Conservation (phyloP, 176 grass and related monocot species). For the Aegilops umbellulata region DNA sequence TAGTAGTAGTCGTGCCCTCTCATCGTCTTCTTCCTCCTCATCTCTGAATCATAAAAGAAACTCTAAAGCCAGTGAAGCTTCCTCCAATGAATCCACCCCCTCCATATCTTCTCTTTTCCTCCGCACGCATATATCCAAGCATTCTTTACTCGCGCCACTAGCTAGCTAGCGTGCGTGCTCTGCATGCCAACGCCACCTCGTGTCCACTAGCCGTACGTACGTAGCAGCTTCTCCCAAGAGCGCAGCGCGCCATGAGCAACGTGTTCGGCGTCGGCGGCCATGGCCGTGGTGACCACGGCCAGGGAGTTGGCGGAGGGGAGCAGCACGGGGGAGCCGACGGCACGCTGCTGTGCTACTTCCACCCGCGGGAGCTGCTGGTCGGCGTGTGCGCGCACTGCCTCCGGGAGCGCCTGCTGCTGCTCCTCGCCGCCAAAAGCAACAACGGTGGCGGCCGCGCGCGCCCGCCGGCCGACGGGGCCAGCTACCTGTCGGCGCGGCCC, state of each 20-base stretch:
- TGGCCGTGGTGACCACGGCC: too few species aligned
- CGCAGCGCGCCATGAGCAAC: conserved; percentile 22
- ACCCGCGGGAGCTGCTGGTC: conserved; percentile 56
- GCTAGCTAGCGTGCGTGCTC: not conserved
- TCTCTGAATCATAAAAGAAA: not conserved
- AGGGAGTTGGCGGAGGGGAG: not conserved
- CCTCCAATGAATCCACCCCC: not conserved
- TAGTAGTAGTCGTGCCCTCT: not conserved
- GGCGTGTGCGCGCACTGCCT: conserved; percentile 84
- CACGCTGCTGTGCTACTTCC: conserved; percentile 49
- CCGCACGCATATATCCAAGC: not conserved
- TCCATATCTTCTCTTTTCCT: too few species aligned
- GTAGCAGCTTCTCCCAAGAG: not conserved
- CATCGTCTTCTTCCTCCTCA: not conserved
- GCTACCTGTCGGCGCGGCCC: not conserved
- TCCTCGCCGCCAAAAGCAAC: conserved; percentile 48
- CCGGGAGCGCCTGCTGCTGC: conserved; percentile 66
- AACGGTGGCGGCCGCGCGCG: not conserved
- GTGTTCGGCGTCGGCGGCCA: not conserved
- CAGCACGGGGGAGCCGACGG: not conserved
- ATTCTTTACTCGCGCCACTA: not conserved
- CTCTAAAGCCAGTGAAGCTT: not conserved
- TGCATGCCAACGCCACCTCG: not conserved
- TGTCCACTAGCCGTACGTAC: not conserved
- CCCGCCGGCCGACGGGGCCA: not conserved